phyloP scores from a whole-genome alignment of 192 early-diverging fungal genomes.

The Phycomyces nitens region DNA sequence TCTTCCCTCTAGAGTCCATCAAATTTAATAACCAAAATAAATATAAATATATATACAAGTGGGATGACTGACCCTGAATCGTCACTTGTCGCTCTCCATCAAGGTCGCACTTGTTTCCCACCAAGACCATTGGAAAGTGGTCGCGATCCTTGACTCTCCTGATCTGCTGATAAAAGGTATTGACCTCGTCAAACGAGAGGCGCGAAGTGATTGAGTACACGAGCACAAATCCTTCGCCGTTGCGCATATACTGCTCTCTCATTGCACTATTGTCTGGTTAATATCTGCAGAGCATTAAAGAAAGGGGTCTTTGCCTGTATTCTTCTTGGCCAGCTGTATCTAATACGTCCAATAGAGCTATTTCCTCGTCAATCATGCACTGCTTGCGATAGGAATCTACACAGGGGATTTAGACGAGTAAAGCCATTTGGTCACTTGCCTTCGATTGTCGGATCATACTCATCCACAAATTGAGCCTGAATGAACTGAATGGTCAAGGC shows the following conservation, averaged over 20 bases:
- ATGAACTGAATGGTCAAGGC: conserved; percentile 83
- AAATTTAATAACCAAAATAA: conserved; percentile 18
- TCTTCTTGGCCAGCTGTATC: conserved; percentile 97
- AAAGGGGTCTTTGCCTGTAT: conserved; percentile 59
- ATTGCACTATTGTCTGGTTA: conserved; percentile 55
- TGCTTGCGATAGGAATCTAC: conserved; percentile 96
- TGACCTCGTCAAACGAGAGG: conserved; percentile 88
- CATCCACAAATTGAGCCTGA: conserved; percentile 79
- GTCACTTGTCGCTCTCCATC: conserved; percentile 81
- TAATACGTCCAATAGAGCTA: conserved; percentile 86
- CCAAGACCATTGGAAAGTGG: conserved; percentile 83
- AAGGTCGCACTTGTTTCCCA: conserved; percentile 93
- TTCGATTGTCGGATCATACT: conserved; percentile 98
- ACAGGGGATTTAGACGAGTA: conserved; percentile 4
- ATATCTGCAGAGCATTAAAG: not conserved
- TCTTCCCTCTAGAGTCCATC: conserved; percentile 71
- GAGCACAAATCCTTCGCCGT: conserved; percentile 92
- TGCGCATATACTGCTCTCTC: conserved; percentile 96
- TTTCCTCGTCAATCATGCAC: conserved; percentile 86
- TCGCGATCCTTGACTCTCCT: conserved; percentile 93
- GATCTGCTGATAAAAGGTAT: conserved; percentile 90
- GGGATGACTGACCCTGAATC: conserved; percentile 39
- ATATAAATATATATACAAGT: conserved; percentile 3
- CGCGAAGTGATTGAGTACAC: conserved; percentile 92
- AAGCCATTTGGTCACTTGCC: conserved; percentile 36